Conservation (phyloP, 2,329 filamentous ascomycete species). For the Eurotiales sp. region DNA sequence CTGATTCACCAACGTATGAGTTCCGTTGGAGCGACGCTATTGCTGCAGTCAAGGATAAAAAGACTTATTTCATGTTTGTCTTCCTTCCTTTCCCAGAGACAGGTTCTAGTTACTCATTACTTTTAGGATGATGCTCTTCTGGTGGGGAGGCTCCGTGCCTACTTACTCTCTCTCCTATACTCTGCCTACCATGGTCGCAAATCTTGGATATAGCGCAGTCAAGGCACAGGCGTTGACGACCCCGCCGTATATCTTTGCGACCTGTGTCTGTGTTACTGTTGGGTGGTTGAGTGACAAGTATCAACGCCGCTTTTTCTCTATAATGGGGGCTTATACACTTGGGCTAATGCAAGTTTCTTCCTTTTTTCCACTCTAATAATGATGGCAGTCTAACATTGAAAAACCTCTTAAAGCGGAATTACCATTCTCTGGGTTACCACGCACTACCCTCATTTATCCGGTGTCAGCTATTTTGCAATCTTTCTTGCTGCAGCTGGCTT, state of each 20-base stretch:
- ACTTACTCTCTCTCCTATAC: slow-evolving; percentile 23
- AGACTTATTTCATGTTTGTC: neutral
- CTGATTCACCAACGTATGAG: slow-evolving; percentile 1
- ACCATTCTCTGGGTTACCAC: neutral
- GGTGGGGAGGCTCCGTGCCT: slow-evolving; percentile 22
- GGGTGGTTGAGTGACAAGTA: neutral
- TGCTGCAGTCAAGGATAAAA: neutral
- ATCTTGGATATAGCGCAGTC: slow-evolving; percentile 39
- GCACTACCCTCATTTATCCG: neutral
- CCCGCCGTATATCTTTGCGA: slow-evolving; percentile 19
- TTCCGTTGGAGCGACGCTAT: slow-evolving; percentile 3
- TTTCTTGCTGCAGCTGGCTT: slow-evolving; percentile 2
- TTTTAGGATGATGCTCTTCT: slow-evolving; percentile 21
- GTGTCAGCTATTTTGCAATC: slow-evolving; percentile 4
- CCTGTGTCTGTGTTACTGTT: neutral
- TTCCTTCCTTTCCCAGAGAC: slow-evolving; percentile 14
- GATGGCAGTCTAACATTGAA: no score
- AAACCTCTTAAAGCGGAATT: neutral
- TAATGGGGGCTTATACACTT: neutral
- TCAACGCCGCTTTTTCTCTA: neutral
- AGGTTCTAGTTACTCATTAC: slow-evolving; percentile 17
- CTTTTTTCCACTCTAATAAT: neutral
- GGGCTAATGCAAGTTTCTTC: neutral
- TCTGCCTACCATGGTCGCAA: slow-evolving; percentile 39
- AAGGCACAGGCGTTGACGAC: slow-evolving; percentile 42